A percentile compares a stretch with the other conserved stretches of the same genome.
Evolutionary conservation across 495 filamentous ascomycete species (phyloP).

Genomic region (Podospora pseudocomata): DNA sequence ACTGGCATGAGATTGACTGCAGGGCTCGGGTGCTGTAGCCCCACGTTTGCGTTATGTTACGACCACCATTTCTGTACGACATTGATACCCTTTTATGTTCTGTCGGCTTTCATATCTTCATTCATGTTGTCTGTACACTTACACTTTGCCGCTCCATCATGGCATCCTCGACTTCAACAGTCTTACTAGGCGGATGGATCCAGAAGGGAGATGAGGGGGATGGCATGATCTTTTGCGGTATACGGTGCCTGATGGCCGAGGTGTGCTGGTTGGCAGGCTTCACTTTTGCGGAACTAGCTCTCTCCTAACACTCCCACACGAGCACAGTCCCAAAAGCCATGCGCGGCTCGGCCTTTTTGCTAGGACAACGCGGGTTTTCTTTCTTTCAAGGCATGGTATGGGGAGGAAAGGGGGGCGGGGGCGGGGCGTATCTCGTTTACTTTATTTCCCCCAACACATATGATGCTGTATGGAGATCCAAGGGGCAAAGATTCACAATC

Average conservation of each 20-base stretch:
- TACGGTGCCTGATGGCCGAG: not conserved
- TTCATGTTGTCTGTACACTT: not conserved
- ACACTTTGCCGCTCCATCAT: not conserved
- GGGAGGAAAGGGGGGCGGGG: too few species aligned
- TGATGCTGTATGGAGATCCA: not conserved
- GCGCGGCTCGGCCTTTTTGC: not conserved
- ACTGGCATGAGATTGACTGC: not conserved
- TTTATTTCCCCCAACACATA: not conserved
- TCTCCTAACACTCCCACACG: not conserved
- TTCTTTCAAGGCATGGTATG: not conserved
- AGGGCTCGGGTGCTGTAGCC: too few species aligned
- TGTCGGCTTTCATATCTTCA: not conserved
- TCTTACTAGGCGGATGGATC: too few species aligned
- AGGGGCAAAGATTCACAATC: not conserved
- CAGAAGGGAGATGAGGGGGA: too few species aligned
- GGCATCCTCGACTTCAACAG: not conserved
- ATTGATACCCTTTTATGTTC: slow-evolving; percentile 9
- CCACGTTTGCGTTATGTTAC: not conserved
- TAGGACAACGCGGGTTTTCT: not conserved
- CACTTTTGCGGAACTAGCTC: not conserved
- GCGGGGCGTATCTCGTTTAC: not conserved
- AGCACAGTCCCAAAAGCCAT: not conserved
- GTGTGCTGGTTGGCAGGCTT: not conserved
- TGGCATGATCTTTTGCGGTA: not conserved
- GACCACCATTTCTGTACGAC: not conserved